Conservation (phyloP, 495 filamentous ascomycete species). For the Arthonia radiata region DNA sequence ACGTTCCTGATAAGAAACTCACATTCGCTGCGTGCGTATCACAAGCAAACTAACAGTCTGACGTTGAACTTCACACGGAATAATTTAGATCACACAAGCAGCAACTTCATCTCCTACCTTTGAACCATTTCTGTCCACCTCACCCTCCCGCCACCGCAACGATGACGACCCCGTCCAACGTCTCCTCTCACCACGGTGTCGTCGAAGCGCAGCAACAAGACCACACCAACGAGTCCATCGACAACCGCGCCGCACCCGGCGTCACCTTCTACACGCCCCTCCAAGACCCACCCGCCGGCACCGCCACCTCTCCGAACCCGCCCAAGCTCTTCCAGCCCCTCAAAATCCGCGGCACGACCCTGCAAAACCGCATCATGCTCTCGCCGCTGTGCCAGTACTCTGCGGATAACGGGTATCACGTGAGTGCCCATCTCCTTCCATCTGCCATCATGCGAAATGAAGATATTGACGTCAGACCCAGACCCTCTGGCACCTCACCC, state of each 20-base stretch:
- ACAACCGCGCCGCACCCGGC: conserved; percentile 19
- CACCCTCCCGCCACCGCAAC: too few species aligned
- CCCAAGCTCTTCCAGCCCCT: conserved; percentile 43
- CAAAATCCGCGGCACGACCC: conserved; percentile 35
- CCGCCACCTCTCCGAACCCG: conserved; percentile 23
- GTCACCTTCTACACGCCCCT: conserved; percentile 46
- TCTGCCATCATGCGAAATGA: too few species aligned
- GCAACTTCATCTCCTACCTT: too few species aligned
- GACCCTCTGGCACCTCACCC: conserved; percentile 45
- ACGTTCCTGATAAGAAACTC: too few species aligned
- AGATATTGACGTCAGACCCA: too few species aligned
- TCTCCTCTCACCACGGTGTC: conserved; percentile 1
- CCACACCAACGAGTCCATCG: neutral
- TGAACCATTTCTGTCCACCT: too few species aligned
- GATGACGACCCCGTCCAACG: too few species aligned
- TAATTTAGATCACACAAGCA: too few species aligned
- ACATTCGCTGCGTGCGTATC: too few species aligned
- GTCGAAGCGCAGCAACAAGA: neutral
- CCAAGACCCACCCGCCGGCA: conserved; percentile 38
- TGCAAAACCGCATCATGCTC: conserved; percentile 39
- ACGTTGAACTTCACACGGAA: too few species aligned
- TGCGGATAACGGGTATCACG: conserved; percentile 37
- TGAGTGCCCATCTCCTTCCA: too few species aligned
- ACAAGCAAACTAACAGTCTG: too few species aligned
- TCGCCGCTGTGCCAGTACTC: conserved; percentile 49